These are phyloP conservation scores for Rhizophlyctis rosea DNA, from an alignment of 192 early-diverging fungal species.

Conservation along the genomic window DNA sequence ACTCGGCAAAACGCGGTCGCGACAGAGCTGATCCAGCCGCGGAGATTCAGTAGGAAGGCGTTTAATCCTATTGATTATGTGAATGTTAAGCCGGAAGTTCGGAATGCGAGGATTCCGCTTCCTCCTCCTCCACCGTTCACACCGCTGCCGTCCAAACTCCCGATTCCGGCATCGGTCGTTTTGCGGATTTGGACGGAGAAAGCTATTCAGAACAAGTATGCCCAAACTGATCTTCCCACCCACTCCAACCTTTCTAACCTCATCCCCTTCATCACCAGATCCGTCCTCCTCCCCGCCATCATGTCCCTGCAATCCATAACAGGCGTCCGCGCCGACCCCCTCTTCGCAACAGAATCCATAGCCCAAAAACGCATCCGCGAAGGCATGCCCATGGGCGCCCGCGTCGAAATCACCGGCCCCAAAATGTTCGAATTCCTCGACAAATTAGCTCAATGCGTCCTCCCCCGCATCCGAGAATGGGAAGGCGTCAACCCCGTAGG, in stretches of 20 bases:
- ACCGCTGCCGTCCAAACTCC: conserved; percentile 60
- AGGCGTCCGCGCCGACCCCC: conserved; percentile 71
- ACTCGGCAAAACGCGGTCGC: conserved; percentile 22
- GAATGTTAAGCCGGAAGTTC: conserved; percentile 32
- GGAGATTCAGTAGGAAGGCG: conserved; percentile 17
- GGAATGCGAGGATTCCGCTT: conserved; percentile 17
- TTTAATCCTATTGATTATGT: conserved; percentile 58
- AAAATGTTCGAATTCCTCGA: conserved; percentile 93
- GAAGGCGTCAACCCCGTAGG: conserved; percentile 67
- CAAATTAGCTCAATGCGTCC: conserved; percentile 89
- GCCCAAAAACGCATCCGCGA: conserved; percentile 84
- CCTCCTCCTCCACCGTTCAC: conserved; percentile 48
- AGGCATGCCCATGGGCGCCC: conserved; percentile 88
- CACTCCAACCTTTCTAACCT: not conserved
- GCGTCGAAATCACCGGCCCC: conserved; percentile 74
- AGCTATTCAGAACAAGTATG: conserved; percentile 84
- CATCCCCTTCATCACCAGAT: conserved; percentile 20
- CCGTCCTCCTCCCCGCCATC: conserved; percentile 75
- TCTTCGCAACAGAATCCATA: conserved; percentile 76
- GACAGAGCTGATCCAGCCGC: conserved; percentile 19
- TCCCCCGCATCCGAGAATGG: conserved; percentile 93
- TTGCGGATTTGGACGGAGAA: conserved; percentile 86
- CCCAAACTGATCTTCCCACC: too few species aligned
- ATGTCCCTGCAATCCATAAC: conserved; percentile 90
- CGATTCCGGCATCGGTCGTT: conserved; percentile 68